phyloP scores from a whole-genome alignment of 495 filamentous ascomycete species.

The Penicillium pancosmium region DNA sequence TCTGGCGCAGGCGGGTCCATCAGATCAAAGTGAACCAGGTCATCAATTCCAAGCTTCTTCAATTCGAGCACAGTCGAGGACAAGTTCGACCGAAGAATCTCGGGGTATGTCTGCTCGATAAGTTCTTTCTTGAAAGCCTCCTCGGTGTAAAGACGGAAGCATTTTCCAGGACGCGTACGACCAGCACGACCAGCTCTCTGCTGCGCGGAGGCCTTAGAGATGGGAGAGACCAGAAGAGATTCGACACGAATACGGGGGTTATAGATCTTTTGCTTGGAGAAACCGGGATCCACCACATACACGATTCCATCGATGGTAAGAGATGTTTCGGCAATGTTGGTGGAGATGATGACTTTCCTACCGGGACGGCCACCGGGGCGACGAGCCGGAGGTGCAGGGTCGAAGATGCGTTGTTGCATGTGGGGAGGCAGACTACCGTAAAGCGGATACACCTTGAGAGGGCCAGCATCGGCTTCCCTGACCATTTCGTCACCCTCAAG shows the following conservation, averaged over 20 bases:
- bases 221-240: constrained; percentile 91
- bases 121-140: constrained; percentile 97
- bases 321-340: constrained; percentile 97
- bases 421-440: constrained; percentile 91
- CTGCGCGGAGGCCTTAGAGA: constrained; percentile 97
- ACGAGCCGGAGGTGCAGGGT: constrained; percentile 74
- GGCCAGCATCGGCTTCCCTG: constrained; percentile 86
- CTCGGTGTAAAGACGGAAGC: constrained; percentile 96
- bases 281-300: constrained; percentile 97
- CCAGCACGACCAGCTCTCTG: constrained; percentile 98
- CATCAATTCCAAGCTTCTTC: constrained; percentile 95
- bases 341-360: constrained; percentile 93
- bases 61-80: constrained; percentile 92
- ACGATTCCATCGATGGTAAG: constrained; percentile 99
- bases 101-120: constrained; percentile 94
- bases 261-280: constrained; percentile 99
- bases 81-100: constrained; percentile 92
- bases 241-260: constrained; percentile 96
- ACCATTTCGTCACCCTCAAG: constrained; percentile 91
- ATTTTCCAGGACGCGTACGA: constrained; percentile 96
- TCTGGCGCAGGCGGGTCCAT: constrained; percentile 99
- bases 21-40: constrained; percentile 96
- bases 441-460: constrained; percentile 86
- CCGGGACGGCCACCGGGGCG: constrained; percentile 80
- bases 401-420: constrained; percentile 95